phyloP scores from a whole-genome alignment of 257 asterid genomes.

The Capsicum baccatum region DNA sequence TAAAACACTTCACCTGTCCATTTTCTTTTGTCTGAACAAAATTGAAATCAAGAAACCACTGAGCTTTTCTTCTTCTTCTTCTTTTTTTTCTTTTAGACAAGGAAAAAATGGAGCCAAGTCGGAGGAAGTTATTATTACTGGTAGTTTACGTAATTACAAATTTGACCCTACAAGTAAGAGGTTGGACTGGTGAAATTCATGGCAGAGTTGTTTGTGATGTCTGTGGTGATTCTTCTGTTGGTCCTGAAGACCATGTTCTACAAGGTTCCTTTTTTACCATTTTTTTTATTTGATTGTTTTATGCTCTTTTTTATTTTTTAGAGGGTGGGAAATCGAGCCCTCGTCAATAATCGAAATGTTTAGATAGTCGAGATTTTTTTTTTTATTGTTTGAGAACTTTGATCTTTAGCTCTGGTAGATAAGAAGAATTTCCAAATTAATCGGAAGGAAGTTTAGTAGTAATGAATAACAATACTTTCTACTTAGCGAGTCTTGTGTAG shows the following conservation, averaged over 20 bases:
- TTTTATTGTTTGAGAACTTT: too few relatives aligned
- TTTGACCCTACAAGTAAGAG: constrained; percentile 41
- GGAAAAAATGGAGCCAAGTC: constrained; percentile 44
- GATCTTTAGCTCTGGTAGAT: too few relatives aligned
- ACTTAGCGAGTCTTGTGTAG: background rate
- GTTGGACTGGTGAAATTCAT: constrained; percentile 87
- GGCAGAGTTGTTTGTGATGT: constrained; percentile 93
- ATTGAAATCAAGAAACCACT: background rate
- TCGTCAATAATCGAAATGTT: too few relatives aligned
- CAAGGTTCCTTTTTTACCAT: constrained; percentile 42
- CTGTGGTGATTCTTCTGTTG: constrained; percentile 88
- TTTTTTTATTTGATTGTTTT: background rate
- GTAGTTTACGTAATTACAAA: constrained; percentile 30
- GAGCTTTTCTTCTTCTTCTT: background rate
- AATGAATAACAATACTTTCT: background rate
- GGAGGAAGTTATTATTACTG: constrained; percentile 33
- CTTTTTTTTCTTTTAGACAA: background rate
- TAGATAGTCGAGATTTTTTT: too few relatives aligned
- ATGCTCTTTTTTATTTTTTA: background rate
- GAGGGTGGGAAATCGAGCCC: background rate
- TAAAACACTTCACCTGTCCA: too few relatives aligned
- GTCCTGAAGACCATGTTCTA: constrained; percentile 86
- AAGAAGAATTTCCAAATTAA: background rate
- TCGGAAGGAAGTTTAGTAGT: background rate
- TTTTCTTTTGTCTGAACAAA: background rate